Evolutionary conservation across 345 rosid species (phyloP), one percentile per base, ranked within the genome.

Genomic region (Salix koriyanagi): DNA sequence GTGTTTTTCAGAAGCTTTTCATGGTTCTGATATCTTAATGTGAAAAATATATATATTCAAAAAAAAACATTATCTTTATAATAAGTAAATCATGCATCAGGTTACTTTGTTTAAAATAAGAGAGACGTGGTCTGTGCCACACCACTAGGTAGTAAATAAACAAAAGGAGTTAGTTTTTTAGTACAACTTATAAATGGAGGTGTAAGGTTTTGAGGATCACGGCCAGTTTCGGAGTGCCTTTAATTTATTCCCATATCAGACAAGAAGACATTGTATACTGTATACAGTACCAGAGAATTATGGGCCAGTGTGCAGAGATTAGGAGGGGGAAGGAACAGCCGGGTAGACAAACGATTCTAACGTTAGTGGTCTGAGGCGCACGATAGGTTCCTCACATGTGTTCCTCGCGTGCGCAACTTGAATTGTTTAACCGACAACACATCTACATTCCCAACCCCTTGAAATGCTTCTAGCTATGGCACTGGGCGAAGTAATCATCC

Each of bases 191-290:
- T 19, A 54, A 16, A 4, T 15, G 44, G 7, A 34, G 71, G 66
- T 37, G 50, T 50, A n/a, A 41, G 37, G 14, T 37, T 71, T 44
- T 25, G 54, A 69, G 68, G 79, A 48, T 16, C 54, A 48, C 5
- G 16, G 21, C 18, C 26, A 34, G 41, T 32, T 4, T 15, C n/a
- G 15, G 5, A 25, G 67, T 11, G n/a, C n/a, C 7, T 21, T 56
- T 26, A 73, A 37, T 46, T 67, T 64, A 64, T 66, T 52, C 48
- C 28, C 4, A 5, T 4, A 46, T 28, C 34, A 69, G 86, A 73
- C 67, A 77, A 56, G 65, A 76, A 66, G 85, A 56, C 84, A 70
- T 81, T 67, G 26, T 26, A 26, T 23, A 23, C 71, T 71, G 85
- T 36, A 69, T 28, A 25, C 6, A 66, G 41, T 18, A n/a, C 72